phyloP scores from a whole-genome alignment of 2,329 filamentous ascomycete genomes.

The Phialophora chinensis region DNA sequence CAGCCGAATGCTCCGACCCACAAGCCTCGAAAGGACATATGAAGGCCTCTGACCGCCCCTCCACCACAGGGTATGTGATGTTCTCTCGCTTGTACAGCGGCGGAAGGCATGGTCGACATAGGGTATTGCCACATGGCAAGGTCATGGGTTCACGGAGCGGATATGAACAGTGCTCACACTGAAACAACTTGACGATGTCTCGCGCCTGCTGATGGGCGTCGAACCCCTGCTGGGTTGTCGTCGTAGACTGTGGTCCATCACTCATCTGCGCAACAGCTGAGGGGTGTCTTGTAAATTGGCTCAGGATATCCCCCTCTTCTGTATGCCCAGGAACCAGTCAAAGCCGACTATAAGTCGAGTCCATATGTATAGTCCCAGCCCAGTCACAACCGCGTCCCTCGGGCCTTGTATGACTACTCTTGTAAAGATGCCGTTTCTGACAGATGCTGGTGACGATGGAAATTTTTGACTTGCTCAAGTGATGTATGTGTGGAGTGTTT shows the following conservation, averaged over 20 bases:
- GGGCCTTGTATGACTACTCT: not conserved
- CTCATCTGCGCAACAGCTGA: conserved; percentile 37
- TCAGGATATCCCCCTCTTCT: conserved; percentile 24
- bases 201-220: conserved; percentile 63
- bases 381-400: not conserved
- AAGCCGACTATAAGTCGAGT: conserved; percentile 14
- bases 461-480: not conserved
- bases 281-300: not conserved
- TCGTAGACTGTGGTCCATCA: conserved; percentile 31
- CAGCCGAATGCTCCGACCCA: conserved; percentile 72
- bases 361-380: conserved; percentile 20
- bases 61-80: conserved; percentile 76
- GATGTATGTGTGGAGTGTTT: not conserved
- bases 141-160: conserved; percentile 73
- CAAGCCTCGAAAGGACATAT: conserved; percentile 74
- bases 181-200: conserved; percentile 72
- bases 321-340: conserved; percentile 24
- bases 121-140: conserved; percentile 78
- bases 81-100: conserved; percentile 67
- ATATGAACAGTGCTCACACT: conserved; percentile 75
- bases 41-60: conserved; percentile 72
- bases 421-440: not conserved
- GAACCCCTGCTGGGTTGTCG: conserved; percentile 47
- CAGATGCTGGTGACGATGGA: not conserved
- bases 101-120: conserved; percentile 79